A percentile compares a stretch with the other conserved stretches of the same genome.
Conservation (phyloP, 805 yeast species). For the Phaffomyces opuntiae region DNA sequence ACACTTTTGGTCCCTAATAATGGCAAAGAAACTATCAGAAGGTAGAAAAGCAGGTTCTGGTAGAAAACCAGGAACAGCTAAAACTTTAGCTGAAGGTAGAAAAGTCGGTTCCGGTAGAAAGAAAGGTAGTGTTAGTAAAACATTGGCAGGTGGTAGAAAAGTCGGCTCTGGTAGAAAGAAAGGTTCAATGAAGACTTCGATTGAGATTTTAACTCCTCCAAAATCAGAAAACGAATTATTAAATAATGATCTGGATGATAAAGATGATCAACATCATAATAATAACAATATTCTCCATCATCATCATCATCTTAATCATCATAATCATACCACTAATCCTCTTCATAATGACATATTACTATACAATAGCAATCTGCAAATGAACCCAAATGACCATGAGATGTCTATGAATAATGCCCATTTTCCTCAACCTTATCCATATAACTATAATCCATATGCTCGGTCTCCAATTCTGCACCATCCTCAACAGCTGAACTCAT, state of each 20-base stretch:
- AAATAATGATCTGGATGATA: background rate
- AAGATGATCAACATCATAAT: background rate
- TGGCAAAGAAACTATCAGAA: slow-evolving; percentile 25
- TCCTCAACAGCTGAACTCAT: background rate
- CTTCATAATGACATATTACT: background rate
- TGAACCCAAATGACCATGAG: background rate
- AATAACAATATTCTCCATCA: too few species aligned
- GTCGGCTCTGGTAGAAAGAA: slow-evolving; percentile 23
- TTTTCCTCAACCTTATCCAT: background rate
- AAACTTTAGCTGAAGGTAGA: slow-evolving; percentile 23
- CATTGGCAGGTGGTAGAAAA: slow-evolving; percentile 21
- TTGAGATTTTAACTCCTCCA: background rate
- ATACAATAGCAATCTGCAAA: background rate
- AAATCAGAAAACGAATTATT: background rate
- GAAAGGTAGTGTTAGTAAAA: slow-evolving; percentile 20
- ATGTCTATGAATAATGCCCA: background rate
- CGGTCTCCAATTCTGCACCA: background rate
- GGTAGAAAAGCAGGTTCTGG: slow-evolving; percentile 25
- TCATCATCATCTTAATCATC: background rate
- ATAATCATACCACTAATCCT: too few species aligned
- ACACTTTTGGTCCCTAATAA: background rate
- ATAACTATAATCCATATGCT: background rate
- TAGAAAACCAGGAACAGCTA: slow-evolving; percentile 23
- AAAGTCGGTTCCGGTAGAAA: slow-evolving; percentile 24
- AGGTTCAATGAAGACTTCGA: background rate